These are phyloP conservation scores for Phialophora chinensis DNA, from an alignment of 2,329 filamentous ascomycete genomes.

Conservation along the genomic window DNA sequence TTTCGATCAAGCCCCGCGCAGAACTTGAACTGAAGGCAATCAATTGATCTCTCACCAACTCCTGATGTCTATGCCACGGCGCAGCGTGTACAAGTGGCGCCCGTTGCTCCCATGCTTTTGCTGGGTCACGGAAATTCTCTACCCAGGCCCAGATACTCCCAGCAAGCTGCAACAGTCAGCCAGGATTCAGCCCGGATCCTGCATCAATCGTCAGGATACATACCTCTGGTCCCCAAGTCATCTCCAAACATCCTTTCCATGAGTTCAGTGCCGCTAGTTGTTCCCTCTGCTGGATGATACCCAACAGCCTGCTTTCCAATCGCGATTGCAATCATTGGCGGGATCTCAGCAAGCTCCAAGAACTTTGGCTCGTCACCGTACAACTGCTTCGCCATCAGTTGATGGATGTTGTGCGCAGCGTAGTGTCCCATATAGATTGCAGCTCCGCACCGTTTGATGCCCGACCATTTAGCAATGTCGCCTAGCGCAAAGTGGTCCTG, in stretches of 20 bases:
- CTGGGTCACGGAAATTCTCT: too few species aligned
- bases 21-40: too few species aligned
- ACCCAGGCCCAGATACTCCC: too few species aligned
- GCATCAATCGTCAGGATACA: constrained; percentile 44
- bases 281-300: constrained; percentile 64
- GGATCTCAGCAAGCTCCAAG: constrained; percentile 59
- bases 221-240: constrained; percentile 66
- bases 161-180: too few species aligned
- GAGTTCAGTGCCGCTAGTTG: constrained; percentile 66
- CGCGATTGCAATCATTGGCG: constrained; percentile 72
- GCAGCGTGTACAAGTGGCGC: too few species aligned
- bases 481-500: constrained; percentile 70
- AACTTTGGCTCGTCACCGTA: constrained; percentile 53
- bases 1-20: too few species aligned
- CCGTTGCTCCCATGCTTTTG: too few species aligned
- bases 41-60: too few species aligned
- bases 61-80: too few species aligned
- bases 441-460: constrained; percentile 78
- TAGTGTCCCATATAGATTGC: constrained; percentile 76
- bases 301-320: constrained; percentile 72
- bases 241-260: constrained; percentile 69
- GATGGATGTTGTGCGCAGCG: constrained; percentile 70
- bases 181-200: too few species aligned
- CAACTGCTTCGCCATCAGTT: constrained; percentile 58
- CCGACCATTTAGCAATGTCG: constrained; percentile 73